Evolutionary conservation across 495 filamentous ascomycete genomes (phyloP), one percentile per base, ranked within the genome.

Genomic region (Hyaloscypha hepaticicola): DNA sequence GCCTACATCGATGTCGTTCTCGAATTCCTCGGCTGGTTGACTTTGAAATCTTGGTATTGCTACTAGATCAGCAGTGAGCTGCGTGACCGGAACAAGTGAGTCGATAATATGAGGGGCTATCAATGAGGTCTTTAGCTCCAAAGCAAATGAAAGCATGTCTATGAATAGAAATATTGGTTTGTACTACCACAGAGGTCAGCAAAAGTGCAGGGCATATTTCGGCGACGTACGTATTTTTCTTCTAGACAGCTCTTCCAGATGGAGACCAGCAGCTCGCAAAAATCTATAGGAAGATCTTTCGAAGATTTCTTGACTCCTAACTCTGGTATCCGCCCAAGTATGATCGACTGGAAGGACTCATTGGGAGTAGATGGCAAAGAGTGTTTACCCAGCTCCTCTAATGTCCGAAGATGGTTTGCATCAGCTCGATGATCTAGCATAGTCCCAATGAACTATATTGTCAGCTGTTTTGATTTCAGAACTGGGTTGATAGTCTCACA

Each of bases 371-470:
- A 68, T 29, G 70, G 70, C 21, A 72, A 64, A 19, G 63, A 33
- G 50, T 66, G 45, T 31, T 70, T 68, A 5, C 60, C 68, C 9
- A 72, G 45, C 28, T 68, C 68, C 33, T 72, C 68, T 11, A 72
- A 31, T 5, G 65, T 72, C 14, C 68, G 58, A 25, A 59, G 59
- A 56, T 70, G 68, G 22, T 56, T 29, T 6, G n/a, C 12, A 58
- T 64, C 28, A 14, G 64, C n/a, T 21, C 64, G 59, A 57, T 72
- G 70, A 31, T 70, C 68, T 52, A 72, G 48, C 45, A 72, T 67
- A 28, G 60, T 67, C 7, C 67, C 66, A 38, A 72, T 41, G 51
- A 72, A 72, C 67, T 72, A 31, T 24, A 34, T 24, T 16, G 31
- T 68, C 22, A 64, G 33, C 38, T 28, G 7, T 33, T 41, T 41